These are phyloP conservation scores for Ascochyta pisi DNA, from an alignment of 2,329 filamentous ascomycete genomes.

Conservation along the genomic window DNA sequence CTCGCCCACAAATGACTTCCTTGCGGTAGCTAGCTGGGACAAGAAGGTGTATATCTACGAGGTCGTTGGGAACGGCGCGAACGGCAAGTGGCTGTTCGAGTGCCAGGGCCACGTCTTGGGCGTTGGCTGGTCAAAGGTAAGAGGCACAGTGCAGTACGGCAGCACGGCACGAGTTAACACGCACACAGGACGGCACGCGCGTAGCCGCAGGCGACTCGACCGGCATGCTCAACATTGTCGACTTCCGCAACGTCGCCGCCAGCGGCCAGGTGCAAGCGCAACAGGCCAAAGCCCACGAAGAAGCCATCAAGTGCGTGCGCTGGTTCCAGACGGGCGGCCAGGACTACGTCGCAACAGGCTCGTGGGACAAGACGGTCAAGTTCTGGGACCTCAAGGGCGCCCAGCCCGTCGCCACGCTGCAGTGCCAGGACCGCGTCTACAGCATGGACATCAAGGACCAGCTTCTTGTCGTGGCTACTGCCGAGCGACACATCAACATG, in stretches of 20 bases:
- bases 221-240: slow-evolving; percentile 87
- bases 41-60: slow-evolving; percentile 98
- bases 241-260: slow-evolving; percentile 64
- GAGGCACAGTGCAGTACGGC: slow-evolving; percentile 32
- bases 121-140: slow-evolving; percentile 86
- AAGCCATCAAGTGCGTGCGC: slow-evolving; percentile 79
- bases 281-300: slow-evolving; percentile 78
- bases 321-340: slow-evolving; percentile 65
- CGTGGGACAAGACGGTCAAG: slow-evolving; percentile 89
- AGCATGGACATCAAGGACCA: slow-evolving; percentile 90
- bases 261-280: slow-evolving; percentile 35
- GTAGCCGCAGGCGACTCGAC: slow-evolving; percentile 87
- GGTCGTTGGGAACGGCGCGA: slow-evolving; percentile 80
- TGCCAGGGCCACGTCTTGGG: slow-evolving; percentile 81
- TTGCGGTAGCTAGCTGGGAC: slow-evolving; percentile 95
- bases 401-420: slow-evolving; percentile 69
- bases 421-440: slow-evolving; percentile 81
- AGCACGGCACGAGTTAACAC: slow-evolving; percentile 20
- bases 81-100: slow-evolving; percentile 85
- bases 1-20: slow-evolving; percentile 76
- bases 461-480: slow-evolving; percentile 88
- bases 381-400: slow-evolving; percentile 80
- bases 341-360: slow-evolving; percentile 89
- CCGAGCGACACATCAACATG: slow-evolving; percentile 95
- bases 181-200: slow-evolving; percentile 81